Percentiles rank a stretch among this genome's conserved stretches.
Conservation (phyloP, 1,284 basidiomycete genomes). For the Ustilago xerochloae region DNA sequence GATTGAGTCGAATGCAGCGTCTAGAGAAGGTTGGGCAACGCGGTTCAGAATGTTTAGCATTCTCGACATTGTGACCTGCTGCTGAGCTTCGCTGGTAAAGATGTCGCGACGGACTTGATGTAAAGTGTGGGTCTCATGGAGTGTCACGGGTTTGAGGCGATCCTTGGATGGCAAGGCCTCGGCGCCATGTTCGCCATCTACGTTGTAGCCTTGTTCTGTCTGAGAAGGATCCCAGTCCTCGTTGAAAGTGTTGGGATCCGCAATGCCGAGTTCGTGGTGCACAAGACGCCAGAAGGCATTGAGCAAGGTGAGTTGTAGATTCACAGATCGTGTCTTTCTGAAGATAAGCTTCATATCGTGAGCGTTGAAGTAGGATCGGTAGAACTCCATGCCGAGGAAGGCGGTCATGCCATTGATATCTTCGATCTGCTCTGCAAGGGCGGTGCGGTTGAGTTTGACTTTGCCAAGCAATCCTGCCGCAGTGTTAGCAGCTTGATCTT, state of each 20-base stretch:
- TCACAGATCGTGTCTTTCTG: conserved; percentile 26
- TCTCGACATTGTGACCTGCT: conserved; percentile 70
- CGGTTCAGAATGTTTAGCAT: conserved; percentile 72
- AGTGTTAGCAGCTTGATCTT: conserved; percentile 25
- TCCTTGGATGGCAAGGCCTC: conserved; percentile 59
- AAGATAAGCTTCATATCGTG: conserved; percentile 65
- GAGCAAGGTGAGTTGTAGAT: conserved; percentile 35
- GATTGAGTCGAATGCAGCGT: conserved; percentile 68
- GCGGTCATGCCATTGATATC: conserved; percentile 29
- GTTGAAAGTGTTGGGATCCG: conserved; percentile 21
- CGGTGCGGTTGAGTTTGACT: conserved; percentile 16
- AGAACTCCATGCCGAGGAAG: conserved; percentile 69
- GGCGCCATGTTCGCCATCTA: conserved; percentile 58
- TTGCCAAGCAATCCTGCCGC: conserved; percentile 15
- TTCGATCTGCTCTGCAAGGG: conserved; percentile 24
- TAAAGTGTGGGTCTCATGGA: conserved; percentile 60
- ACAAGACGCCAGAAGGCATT: conserved; percentile 41
- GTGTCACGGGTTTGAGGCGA: conserved; percentile 62
- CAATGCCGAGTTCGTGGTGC: conserved; percentile 22
- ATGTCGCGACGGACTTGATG: conserved; percentile 69
- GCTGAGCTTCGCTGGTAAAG: conserved; percentile 68
- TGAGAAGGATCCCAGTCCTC: conserved; percentile 17
- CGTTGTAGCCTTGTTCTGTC: conserved; percentile 21
- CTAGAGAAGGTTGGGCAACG: conserved; percentile 67
- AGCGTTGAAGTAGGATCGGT: conserved; percentile 69